A percentile compares a stretch with the other conserved stretches of the same genome.
Evolutionary conservation across 2,329 filamentous ascomycete genomes (phyloP).

Genomic region (Sporothrix brasiliensis): DNA sequence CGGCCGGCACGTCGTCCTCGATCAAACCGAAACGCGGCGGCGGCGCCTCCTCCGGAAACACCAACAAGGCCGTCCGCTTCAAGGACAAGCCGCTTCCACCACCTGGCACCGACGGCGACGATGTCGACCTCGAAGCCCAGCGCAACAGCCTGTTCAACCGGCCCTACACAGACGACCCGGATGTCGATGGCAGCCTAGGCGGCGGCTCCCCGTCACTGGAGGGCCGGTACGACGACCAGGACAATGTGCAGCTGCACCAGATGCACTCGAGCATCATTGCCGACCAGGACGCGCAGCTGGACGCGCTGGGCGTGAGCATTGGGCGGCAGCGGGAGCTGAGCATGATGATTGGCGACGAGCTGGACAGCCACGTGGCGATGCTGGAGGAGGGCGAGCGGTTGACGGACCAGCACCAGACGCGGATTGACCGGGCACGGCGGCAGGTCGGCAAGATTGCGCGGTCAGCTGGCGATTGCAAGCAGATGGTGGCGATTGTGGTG

Average conservation of each 20-base stretch:
- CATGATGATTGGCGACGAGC: conserved; percentile 94
- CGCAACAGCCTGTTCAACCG: conserved; percentile 47
- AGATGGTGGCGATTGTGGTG: conserved; percentile 78
- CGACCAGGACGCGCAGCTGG: conserved; percentile 95
- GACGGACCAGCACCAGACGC: conserved; percentile 77
- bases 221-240: conserved; percentile 50
- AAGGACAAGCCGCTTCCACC: conserved; percentile 62
- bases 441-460: conserved; percentile 72
- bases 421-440: conserved; percentile 73
- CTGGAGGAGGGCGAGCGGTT: conserved; percentile 85
- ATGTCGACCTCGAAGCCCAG: conserved; percentile 48
- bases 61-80: conserved; percentile 80
- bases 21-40: conserved; percentile 49
- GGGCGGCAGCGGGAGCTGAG: conserved; percentile 86
- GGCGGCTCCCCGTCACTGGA: conserved; percentile 39
- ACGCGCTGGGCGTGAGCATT: conserved; percentile 82
- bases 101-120: conserved; percentile 51
- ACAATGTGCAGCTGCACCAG: conserved; percentile 82
- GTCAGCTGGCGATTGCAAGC: conserved; percentile 81
- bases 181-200: conserved; percentile 51
- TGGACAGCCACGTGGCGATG: conserved; percentile 86
- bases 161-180: conserved; percentile 72
- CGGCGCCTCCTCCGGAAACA: conserved; percentile 33
- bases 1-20: conserved; percentile 46
- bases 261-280: conserved; percentile 79